Evolutionary conservation across 1,284 basidiomycete species (phyloP).

Genomic region (Agroathelia rolfsii): DNA sequence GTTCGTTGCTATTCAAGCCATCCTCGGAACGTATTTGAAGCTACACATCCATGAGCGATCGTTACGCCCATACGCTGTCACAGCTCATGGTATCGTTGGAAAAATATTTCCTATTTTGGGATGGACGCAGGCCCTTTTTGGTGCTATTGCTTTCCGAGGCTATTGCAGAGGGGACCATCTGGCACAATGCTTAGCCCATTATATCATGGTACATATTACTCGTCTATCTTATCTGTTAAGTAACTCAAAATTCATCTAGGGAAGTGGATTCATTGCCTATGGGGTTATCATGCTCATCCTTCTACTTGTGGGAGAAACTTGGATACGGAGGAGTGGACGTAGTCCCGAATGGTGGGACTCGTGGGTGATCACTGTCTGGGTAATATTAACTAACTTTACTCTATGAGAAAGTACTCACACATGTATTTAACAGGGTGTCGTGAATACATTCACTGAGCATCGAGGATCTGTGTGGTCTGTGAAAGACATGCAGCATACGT

Average conservation of each 20-base stretch:
- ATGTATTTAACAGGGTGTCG: constrained; percentile 27
- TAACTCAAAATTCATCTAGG: constrained; percentile 21
- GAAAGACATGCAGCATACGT: constrained; percentile 94
- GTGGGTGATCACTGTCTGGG: constrained; percentile 84
- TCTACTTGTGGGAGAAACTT: constrained; percentile 73
- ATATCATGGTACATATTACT: constrained; percentile 61
- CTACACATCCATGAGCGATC: constrained; percentile 80
- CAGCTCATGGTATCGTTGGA: constrained; percentile 73
- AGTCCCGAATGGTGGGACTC: constrained; percentile 91
- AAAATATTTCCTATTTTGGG: constrained; percentile 82
- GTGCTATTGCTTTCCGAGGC: constrained; percentile 51
- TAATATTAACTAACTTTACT: constrained; percentile 17
- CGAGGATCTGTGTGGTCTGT: constrained; percentile 75
- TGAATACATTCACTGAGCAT: constrained; percentile 94
- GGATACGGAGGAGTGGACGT: constrained; percentile 62
- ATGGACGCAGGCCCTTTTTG: constrained; percentile 81
- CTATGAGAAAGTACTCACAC: constrained; percentile 6
- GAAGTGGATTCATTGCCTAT: constrained; percentile 83
- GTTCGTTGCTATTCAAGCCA: constrained; percentile 59
- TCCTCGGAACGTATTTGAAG: constrained; percentile 84
- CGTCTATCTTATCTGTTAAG: not conserved
- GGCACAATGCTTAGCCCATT: constrained; percentile 82
- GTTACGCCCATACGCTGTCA: constrained; percentile 67
- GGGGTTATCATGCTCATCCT: constrained; percentile 78
- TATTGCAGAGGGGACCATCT: constrained; percentile 67